Conservation (phyloP, 2,329 filamentous ascomycete species). For the Fusarium devonianum region DNA sequence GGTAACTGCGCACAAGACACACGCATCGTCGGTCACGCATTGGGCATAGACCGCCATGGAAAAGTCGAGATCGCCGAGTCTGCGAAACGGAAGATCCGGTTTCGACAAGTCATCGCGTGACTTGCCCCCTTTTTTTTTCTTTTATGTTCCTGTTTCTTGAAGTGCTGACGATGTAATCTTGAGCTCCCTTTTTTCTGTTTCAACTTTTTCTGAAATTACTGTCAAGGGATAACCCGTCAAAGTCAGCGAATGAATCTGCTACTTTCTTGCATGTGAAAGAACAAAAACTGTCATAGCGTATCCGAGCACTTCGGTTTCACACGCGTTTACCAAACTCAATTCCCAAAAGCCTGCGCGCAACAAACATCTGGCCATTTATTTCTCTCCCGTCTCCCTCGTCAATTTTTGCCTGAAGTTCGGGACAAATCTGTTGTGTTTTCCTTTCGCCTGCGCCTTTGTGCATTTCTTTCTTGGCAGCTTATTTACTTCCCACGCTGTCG, state of each 20-base stretch:
- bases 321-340: slow-evolving; percentile 3
- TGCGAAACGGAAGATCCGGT: background rate
- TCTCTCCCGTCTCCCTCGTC: background rate
- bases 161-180: slow-evolving; percentile 4
- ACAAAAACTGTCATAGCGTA: slow-evolving; percentile 8
- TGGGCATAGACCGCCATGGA: slow-evolving; percentile 32
- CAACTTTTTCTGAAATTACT: background rate
- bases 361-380: background rate
- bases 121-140: slow-evolving; percentile 25
- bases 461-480: background rate
- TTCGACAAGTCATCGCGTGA: slow-evolving; percentile 35
- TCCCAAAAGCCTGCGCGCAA: slow-evolving; percentile 4
- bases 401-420: background rate
- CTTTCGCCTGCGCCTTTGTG: background rate
- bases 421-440: background rate
- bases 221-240: background rate
- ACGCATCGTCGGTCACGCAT: slow-evolving; percentile 35
- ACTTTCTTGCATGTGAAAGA: slow-evolving; percentile 32
- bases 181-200: background rate
- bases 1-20: slow-evolving; percentile 41
- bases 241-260: slow-evolving; percentile 13
- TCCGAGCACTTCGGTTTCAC: slow-evolving; percentile 4
- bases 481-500: no score
- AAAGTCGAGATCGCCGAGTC: background rate
- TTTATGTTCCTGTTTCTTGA: no score